Conservation (phyloP, 129 eudicot species). For the Ambrosia artemisiifolia region DNA sequence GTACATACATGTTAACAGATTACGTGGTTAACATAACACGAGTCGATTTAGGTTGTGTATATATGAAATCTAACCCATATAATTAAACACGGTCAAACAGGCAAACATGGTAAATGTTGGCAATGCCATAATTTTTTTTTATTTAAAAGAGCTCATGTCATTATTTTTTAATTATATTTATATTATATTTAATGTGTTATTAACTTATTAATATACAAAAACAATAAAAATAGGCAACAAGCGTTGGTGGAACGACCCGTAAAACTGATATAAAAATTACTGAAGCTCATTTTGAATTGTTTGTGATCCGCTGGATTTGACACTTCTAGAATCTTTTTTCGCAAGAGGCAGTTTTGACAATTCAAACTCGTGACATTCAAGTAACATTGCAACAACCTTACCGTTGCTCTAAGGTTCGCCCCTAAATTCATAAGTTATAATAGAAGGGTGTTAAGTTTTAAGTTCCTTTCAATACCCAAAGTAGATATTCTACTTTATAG, state of each 20-base stretch:
- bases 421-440: too few species aligned
- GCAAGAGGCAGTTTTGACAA: too few species aligned
- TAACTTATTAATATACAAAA: not conserved
- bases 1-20: too few species aligned
- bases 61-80: not conserved
- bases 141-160: not conserved
- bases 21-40: not conserved
- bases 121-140: not conserved
- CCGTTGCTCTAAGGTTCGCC: too few species aligned
- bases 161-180: not conserved
- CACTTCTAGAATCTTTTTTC: not conserved
- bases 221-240: not conserved
- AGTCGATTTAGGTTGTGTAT: not conserved
- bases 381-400: too few species aligned
- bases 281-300: not conserved
- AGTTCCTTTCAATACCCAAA: not conserved
- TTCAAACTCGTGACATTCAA: too few species aligned
- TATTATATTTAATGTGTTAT: not conserved
- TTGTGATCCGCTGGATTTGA: not conserved
- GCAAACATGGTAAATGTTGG: not conserved
- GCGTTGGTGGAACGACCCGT: not conserved
- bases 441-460: too few species aligned
- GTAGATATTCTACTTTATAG: not conserved
- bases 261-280: not conserved
- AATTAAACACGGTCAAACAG: not conserved